These are phyloP conservation scores for Leccinum subatratum DNA, from an alignment of 1,284 basidiomycete genomes.

Conservation along the genomic window DNA sequence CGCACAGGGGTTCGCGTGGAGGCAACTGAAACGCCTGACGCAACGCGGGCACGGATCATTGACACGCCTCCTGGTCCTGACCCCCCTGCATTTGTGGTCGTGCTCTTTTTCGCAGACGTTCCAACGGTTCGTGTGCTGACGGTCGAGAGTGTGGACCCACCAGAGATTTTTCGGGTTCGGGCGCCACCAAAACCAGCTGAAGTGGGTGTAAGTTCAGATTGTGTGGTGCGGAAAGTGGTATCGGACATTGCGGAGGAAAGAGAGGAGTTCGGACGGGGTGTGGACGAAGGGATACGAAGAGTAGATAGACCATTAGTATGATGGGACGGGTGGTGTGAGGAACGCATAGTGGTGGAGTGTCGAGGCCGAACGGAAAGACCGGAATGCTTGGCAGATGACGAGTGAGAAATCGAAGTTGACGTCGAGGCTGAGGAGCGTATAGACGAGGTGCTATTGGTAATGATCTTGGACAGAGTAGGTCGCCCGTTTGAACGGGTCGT, in stretches of 20 bases:
- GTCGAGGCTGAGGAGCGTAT: conserved; percentile 29
- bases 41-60: conserved; percentile 19
- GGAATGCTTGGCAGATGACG: conserved; percentile 15
- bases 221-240: conserved; percentile 56
- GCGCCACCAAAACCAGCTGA: conserved; percentile 25
- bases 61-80: conserved; percentile 15
- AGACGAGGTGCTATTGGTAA: conserved; percentile 27
- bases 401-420: conserved; percentile 1
- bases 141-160: conserved; percentile 40
- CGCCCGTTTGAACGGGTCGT: conserved; percentile 20
- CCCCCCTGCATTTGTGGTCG: conserved; percentile 1
- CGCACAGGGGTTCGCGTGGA: conserved; percentile 27
- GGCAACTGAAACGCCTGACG: conserved; percentile 28
- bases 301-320: conserved; percentile 29
- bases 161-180: conserved; percentile 41
- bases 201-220: conserved; percentile 38
- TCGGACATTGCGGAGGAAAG: conserved; percentile 49
- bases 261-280: conserved; percentile 41
- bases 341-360: conserved; percentile 18
- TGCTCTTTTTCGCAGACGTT: conserved; percentile 22
- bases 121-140: conserved; percentile 36
- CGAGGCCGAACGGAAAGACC: conserved; percentile 21
- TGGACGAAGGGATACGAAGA: conserved; percentile 35
- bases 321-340: conserved; percentile 23
- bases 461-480: conserved; percentile 27